These are phyloP conservation scores for Halophytophthora polymorphica DNA, from an alignment of 352 stramenopile species.

Conservation along the genomic window DNA sequence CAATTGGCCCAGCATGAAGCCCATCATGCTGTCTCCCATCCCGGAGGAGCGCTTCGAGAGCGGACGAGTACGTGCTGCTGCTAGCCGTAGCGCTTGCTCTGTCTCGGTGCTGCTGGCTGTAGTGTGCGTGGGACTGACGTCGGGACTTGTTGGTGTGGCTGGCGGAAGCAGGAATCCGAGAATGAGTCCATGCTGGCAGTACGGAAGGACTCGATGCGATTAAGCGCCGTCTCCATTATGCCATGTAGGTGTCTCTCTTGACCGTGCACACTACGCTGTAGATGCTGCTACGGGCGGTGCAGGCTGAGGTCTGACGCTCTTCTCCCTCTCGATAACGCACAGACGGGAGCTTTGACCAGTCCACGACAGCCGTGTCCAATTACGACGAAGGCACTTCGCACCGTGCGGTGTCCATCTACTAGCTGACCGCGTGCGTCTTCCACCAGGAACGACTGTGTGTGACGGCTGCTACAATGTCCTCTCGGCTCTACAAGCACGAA, in stretches of 20 bases:
- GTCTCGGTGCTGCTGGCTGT: neutral
- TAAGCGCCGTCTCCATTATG: constrained; percentile 39
- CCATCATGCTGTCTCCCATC: constrained; percentile 67
- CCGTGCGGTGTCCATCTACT: too few relatives aligned
- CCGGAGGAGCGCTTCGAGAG: constrained; percentile 54
- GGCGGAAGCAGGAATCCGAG: constrained; percentile 40
- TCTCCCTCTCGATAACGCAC: neutral
- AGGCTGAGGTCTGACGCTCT: constrained; percentile 3
- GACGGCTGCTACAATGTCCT: too few relatives aligned
- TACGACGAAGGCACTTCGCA: too few relatives aligned
- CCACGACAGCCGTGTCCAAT: constrained; percentile 21
- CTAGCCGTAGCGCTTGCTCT: neutral
- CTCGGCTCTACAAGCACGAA: too few relatives aligned
- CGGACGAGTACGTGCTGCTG: constrained; percentile 31
- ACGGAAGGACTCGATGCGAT: constrained; percentile 30
- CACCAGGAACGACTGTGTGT: too few relatives aligned
- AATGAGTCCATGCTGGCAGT: constrained; percentile 37
- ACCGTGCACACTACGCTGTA: neutral
- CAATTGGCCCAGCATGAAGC: constrained; percentile 51
- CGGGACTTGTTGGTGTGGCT: neutral
- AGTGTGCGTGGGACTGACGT: constrained; percentile 6
- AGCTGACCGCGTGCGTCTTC: too few relatives aligned
- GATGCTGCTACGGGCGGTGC: neutral
- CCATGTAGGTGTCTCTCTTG: constrained; percentile 31
- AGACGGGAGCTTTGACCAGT: constrained; percentile 42